Evolutionary conservation across 331 rosid species (phyloP).

Genomic region (Quercus lobata): DNA sequence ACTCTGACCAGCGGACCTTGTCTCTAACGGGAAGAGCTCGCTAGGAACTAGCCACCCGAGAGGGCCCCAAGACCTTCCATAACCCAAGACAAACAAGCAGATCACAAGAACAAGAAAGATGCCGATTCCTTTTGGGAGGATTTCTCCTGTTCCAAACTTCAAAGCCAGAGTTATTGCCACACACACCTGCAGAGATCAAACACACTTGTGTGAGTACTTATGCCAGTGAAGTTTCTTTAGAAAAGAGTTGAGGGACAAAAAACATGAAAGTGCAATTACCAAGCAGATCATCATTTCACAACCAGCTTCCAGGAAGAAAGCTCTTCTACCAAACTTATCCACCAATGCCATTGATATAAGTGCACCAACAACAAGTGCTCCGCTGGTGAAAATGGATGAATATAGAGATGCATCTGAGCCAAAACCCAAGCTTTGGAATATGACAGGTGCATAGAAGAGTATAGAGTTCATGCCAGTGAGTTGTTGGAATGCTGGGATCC

Average conservation of each 20-base stretch:
- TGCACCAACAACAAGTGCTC: constrained; percentile 75
- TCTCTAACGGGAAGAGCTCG: constrained; percentile 93
- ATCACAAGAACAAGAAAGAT: constrained; percentile 66
- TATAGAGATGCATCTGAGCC: constrained; percentile 74
- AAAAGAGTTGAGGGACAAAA: constrained; percentile 2
- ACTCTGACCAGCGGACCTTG: constrained; percentile 93
- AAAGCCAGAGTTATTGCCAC: constrained; percentile 59
- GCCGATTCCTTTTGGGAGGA: constrained; percentile 59
- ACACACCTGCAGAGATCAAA: constrained; percentile 50
- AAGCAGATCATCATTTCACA: constrained; percentile 82
- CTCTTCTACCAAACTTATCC: constrained; percentile 88
- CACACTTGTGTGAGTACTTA: background rate
- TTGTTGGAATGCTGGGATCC: constrained; percentile 94
- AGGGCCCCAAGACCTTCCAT: constrained; percentile 99
- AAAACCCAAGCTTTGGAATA: constrained; percentile 89
- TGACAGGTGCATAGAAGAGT: constrained; percentile 95
- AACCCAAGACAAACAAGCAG: constrained; percentile 79
- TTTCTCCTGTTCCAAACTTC: constrained; percentile 75
- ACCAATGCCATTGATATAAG: constrained; percentile 77
- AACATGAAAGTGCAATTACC: constrained; percentile 40
- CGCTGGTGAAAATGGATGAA: constrained; percentile 82
- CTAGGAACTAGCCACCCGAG: constrained; percentile 96
- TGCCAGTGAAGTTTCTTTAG: background rate
- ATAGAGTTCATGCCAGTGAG: constrained; percentile 94
- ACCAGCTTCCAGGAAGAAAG: constrained; percentile 92